Evolutionary conservation across 2,329 filamentous ascomycete species (phyloP), one percentile per base, ranked within the genome.

Genomic region (Ceratocystiopsis minuta): DNA sequence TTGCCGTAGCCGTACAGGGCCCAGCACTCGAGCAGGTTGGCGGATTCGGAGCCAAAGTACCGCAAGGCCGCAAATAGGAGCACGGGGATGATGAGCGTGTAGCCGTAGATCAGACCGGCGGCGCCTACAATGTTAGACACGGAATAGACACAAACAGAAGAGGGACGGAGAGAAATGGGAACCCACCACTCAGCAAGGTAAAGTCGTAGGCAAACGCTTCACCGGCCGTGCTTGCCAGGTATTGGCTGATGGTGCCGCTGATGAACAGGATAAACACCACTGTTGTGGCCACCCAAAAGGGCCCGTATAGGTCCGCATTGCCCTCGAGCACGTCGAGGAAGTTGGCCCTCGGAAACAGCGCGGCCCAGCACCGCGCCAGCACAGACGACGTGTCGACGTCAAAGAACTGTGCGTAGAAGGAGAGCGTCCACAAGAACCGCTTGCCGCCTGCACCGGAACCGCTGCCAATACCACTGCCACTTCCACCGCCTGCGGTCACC

Each of bases 241-340:
- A 96, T 60, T 90, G 80, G 56, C 80, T 92, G 49, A 98, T 94
- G 0, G 90, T 96, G 13, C 90, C 90, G 1, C 88, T 90, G 37
- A 98, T 60, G 62, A 98, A 98, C 31, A 98, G 64, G 46, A 98
- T 96, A 48, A 98, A 72, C 13, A 98, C 80, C 11, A 98, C 90
- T 0, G 90, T 96, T 0, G 90, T 96, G 11, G 90, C 90, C 62
- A 98, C 96, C 90, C 90, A 98, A 57, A 96, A 86, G 1, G 90
- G 90, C 1, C 88, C 88, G 66, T 98, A 98, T 32, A 98, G 66
- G 56, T 98, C 90, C 1, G 90, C 84, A 58, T 96, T 96, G 16
- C 90, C 90, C 57, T 98, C 90, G 24, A 98, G 72, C 33, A 96
- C 85, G 56, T 98, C 90, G 48, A 98, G 78, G 63, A 98, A 98